Evolutionary conservation across 2,329 filamentous ascomycete species (phyloP), one percentile per base, ranked within the genome.

Genomic region (Colletotrichum kahawae): DNA sequence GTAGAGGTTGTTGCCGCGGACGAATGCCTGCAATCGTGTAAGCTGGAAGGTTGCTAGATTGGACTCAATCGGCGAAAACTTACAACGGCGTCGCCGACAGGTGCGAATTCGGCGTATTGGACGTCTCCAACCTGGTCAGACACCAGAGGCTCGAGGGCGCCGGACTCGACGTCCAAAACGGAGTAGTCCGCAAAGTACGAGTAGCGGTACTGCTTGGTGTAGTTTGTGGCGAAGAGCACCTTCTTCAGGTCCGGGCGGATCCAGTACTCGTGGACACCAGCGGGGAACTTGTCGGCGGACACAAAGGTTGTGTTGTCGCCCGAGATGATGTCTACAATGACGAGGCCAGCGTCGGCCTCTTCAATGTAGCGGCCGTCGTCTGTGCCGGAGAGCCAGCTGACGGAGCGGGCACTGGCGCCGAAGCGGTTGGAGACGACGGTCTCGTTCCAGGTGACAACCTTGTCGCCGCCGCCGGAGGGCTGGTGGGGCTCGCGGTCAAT

Each of bases 151-250:
- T 86, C 85, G 1, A 88, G 84, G 70, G 88, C 81, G 29, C 91
- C 91, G 0, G 87, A 89, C n/a, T 85, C 86, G 13, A 93, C 88
- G 77, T 94, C 90, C 62, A 92, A 88, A 24, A 94, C 84, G 59
- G 90, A 88, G 81, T 94, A 94, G 80, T 94, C 88, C 38, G 92
- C 90, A 80, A 92, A 92, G 82, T 92, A 94, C 7, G 92, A 93
- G 82, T 93, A 85, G 2, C 93, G 90, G 79, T 94, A 94, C 80
- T 93, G 89, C 82, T 93, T 93, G 16, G 91, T 94, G 81, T 91
- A 88, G 79, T 94, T 94, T 69, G 90, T 88, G 2, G 92, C 87
- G 83, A 92, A 91, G 21, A 94, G 83, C 1, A 94, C 87, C 68
- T 88, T 88, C 27, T 87, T 88, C 8, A 89, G 85, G 79, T 93